Percentiles rank a stretch among this genome's conserved stretches.
These are phyloP conservation scores for Trametes punicea DNA, from an alignment of 768 basidiomycete species.

Conservation along the genomic window DNA sequence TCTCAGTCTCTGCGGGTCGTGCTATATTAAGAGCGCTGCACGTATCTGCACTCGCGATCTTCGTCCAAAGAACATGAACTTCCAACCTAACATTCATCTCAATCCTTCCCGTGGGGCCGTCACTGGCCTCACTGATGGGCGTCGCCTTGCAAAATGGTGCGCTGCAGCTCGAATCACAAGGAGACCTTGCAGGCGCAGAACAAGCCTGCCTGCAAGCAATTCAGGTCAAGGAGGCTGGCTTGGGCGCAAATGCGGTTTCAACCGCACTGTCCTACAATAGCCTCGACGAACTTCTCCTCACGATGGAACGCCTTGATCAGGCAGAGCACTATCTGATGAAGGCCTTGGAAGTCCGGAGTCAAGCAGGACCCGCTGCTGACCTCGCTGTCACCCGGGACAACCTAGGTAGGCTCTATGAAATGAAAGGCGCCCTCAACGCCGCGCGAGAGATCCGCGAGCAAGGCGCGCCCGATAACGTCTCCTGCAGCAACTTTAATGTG, in stretches of 20 bases:
- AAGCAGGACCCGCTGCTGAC: conserved; percentile 28
- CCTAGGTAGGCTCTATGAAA: conserved; percentile 36
- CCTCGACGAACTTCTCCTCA: conserved; percentile 37
- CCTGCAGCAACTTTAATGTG: conserved; percentile 31
- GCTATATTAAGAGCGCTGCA: too few species aligned
- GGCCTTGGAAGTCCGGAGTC: conserved; percentile 30
- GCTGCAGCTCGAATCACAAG: conserved; percentile 18
- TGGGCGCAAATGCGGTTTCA: conserved; percentile 25
- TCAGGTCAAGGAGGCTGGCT: conserved; percentile 25
- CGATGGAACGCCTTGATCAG: conserved; percentile 33
- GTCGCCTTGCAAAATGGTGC: conserved; percentile 26
- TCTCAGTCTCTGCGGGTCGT: too few species aligned
- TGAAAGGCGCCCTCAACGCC: conserved; percentile 29
- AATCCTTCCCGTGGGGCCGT: conserved; percentile 7
- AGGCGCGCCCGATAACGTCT: conserved; percentile 27
- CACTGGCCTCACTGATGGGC: conserved; percentile 15
- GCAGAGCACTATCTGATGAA: conserved; percentile 36
- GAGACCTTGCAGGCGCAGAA: conserved; percentile 31
- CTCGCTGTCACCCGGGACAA: conserved; percentile 38
- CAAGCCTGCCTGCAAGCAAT: conserved; percentile 32
- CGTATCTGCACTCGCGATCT: too few species aligned
- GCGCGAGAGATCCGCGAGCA: conserved; percentile 31
- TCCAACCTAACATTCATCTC: neutral
- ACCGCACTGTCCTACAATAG: conserved; percentile 32
- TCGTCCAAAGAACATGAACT: too few species aligned